Evolutionary conservation across 139 green algal genomes (phyloP).

Genomic region (Asterochloris sp.): DNA sequence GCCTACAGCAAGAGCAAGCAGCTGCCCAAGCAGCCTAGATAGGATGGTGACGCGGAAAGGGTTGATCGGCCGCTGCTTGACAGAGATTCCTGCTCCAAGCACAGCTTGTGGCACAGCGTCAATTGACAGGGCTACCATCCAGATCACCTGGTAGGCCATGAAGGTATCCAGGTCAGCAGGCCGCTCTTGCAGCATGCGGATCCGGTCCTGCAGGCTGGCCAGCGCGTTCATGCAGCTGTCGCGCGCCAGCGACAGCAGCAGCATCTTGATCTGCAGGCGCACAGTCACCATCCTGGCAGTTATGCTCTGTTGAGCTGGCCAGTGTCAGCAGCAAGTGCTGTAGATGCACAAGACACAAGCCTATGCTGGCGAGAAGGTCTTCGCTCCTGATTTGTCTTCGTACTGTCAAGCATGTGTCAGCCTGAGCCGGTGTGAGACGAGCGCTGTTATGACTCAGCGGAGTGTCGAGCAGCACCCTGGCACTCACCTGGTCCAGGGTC

Average conservation of each 20-base stretch:
- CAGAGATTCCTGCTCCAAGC: too few species aligned
- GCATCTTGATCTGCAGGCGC: constrained; percentile 53
- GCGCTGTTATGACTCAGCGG: background rate
- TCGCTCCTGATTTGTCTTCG: background rate
- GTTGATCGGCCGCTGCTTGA: too few species aligned
- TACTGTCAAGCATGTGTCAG: background rate
- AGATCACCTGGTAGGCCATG: constrained; percentile 54
- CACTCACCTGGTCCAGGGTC: constrained; percentile 45
- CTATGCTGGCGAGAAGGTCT: background rate
- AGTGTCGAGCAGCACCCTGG: background rate
- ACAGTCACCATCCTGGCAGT: background rate
- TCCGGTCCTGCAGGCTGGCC: constrained; percentile 37
- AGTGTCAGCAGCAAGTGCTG: background rate
- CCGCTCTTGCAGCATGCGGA: constrained; percentile 46
- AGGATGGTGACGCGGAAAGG: too few species aligned
- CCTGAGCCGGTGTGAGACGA: background rate
- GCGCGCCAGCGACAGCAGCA: constrained; percentile 59
- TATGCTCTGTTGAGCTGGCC: too few species aligned
- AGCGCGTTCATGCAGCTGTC: constrained; percentile 43
- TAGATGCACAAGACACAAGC: background rate
- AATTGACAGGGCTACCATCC: background rate
- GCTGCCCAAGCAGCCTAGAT: too few species aligned
- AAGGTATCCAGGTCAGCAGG: constrained; percentile 64
- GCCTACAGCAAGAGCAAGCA: too few species aligned
- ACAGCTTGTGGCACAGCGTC: too few species aligned